Evolutionary conservation across 2,329 filamentous ascomycete species (phyloP), one percentile per base, ranked within the genome.

Genomic region (Apiospora hydei): DNA sequence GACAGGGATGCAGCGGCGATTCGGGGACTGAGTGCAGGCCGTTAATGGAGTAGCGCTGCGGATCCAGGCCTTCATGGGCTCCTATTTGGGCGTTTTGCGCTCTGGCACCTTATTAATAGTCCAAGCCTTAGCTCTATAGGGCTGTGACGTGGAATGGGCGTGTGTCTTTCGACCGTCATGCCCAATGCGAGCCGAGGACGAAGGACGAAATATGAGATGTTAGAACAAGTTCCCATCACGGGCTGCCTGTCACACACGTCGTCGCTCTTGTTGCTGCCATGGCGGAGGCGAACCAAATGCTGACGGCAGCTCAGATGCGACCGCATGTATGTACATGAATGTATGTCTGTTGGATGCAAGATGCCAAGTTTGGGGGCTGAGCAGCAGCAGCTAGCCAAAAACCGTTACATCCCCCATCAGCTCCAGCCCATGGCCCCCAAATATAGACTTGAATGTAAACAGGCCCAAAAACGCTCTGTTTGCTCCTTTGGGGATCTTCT

Each of bases 231-330:
- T 21, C 57, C 18, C 18, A 64, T 18, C 57, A 38, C 21, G 57
- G n/a, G 57, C 18, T n/a, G 34, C 21, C 18, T 34, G 30, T n/a
- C 49, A 26, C 49, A 51, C 49, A 51, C 10, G 4, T 41, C 30
- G 53, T 14, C n/a, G 26, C 26, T 30, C 18, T 64, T 64, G 57
- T n/a, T 41, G 57, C 18, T n/a, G 53, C 53, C 6, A 61, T 38
- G 53, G 53, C 53, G 30, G 16, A 41, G 57, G 57, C 57, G 57
- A 64, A 64, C 57, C 57, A 41, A 64, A 64, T 64, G 57, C 57
- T 64, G 57, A 64, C 57, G 13, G 57, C 57, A 64, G 51, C 4
- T 30, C 44, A 46, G 44, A 46, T 46, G 44, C 44, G 44, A 46
- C 44, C 14, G 18, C 44, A 43, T 43, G 41, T 18, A 24, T 61